Percentiles rank a stretch among this genome's conserved stretches.
Evolutionary conservation across 352 stramenopile species (phyloP).

Genomic region (Peronosclerospora sorghi): DNA sequence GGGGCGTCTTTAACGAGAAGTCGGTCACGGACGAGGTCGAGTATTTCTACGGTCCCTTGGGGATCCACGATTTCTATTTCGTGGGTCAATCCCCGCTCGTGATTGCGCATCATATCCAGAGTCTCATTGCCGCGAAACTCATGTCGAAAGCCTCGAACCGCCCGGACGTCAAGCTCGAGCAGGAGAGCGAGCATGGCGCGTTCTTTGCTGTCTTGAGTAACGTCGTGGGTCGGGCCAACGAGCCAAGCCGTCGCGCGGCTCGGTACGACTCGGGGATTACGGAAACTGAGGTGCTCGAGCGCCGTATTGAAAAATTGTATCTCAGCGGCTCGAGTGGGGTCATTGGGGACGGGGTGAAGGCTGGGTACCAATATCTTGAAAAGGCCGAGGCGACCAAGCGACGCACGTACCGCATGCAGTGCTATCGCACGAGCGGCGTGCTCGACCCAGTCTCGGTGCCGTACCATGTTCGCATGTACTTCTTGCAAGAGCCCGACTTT

Average conservation of each 20-base stretch:
- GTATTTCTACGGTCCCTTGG: constrained; percentile 74
- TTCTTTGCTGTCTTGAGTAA: constrained; percentile 79
- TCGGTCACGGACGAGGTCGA: constrained; percentile 59
- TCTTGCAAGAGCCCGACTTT: constrained; percentile 64
- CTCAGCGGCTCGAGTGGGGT: constrained; percentile 50
- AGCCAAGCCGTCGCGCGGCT: constrained; percentile 35
- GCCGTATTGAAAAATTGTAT: constrained; percentile 70
- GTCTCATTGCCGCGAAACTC: constrained; percentile 68
- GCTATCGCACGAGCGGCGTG: constrained; percentile 74
- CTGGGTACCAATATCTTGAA: constrained; percentile 68
- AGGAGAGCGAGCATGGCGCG: constrained; percentile 53
- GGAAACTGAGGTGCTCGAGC: constrained; percentile 65
- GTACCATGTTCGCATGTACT: constrained; percentile 81
- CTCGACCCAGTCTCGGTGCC: constrained; percentile 60
- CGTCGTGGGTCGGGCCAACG: constrained; percentile 49
- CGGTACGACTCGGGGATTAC: constrained; percentile 43
- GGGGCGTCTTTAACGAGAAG: constrained; percentile 47
- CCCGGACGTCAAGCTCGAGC: constrained; percentile 69
- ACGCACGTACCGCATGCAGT: constrained; percentile 72
- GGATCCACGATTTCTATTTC: constrained; percentile 82
- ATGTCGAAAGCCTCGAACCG: constrained; percentile 69
- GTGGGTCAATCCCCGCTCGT: constrained; percentile 40
- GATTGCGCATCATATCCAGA: constrained; percentile 75
- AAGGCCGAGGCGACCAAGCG: constrained; percentile 38
- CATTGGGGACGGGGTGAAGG: constrained; percentile 73